Evolutionary conservation across 345 rosid species (phyloP), one percentile per base, ranked within the genome.

Genomic region (Heritiera fomes): DNA sequence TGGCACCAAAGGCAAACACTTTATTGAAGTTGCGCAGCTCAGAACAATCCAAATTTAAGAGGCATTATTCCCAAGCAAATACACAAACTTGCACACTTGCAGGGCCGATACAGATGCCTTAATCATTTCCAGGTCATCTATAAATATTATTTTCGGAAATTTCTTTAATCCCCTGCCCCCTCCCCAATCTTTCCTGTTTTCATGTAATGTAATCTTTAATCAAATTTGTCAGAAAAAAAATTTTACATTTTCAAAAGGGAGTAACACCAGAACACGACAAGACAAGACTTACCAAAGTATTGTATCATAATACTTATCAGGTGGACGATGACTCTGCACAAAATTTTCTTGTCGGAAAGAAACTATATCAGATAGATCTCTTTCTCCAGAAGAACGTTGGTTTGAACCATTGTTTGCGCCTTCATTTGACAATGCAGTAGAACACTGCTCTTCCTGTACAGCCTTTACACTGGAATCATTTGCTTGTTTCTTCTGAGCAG

Each of bases 281-380:
- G 28, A 2, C 34, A 50, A 55, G 28, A 79, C 82, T 84, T 79
- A 94, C 98, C 99, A 92, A 47, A 91, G 85, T 84, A 96, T 94
- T 53, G 97, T 90, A 84, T 96, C 95, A 85, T 89, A 94, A 12
- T 75, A 82, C 82, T 85, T 86, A 45, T 80, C 85, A 4, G 71
- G 82, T 40, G 79, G 79, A 77, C 53, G 72, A 73, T 38, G 86
- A 75, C 89, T 84, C 8, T 78, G 81, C 71, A 90, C 94, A 77
- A 96, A 90, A 85, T 96, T 94, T 84, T 94, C 98, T 78, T 84
- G 85, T 77, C 63, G 87, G 79, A 96, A 96, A 20, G 95, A 89
- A 53, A 96, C 95, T 41, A 89, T 73, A 75, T 86, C 83, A 77
- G 69, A 82, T 64, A 96, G 84, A 83, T 86, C 85, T 80, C 82